These are phyloP conservation scores for Candida xyloterini DNA, from an alignment of 805 yeast species.

Conservation along the genomic window DNA sequence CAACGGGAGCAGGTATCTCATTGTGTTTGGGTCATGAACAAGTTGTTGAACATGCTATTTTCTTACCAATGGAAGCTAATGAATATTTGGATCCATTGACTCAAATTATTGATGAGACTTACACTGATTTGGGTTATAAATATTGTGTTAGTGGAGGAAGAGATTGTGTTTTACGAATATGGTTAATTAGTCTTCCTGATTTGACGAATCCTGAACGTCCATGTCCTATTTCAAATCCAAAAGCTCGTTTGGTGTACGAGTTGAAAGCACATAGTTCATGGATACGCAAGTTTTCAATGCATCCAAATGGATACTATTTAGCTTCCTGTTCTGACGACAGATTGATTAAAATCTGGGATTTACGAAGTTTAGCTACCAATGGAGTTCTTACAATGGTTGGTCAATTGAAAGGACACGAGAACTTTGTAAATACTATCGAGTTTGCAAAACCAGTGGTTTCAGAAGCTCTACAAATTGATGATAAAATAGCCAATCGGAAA, in stretches of 20 bases:
- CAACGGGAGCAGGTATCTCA: constrained; percentile 65
- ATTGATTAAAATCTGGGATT: constrained; percentile 75
- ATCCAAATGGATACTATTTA: constrained; percentile 71
- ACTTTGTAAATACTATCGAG: constrained; percentile 63
- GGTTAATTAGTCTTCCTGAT: constrained; percentile 73
- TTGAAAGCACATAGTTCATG: constrained; percentile 80
- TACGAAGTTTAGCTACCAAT: constrained; percentile 30
- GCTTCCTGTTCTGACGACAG: constrained; percentile 80
- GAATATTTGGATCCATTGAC: constrained; percentile 45
- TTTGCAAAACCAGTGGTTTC: constrained; percentile 49
- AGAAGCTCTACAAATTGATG: constrained; percentile 13
- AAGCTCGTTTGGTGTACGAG: constrained; percentile 56
- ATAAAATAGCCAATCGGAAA: constrained; percentile 27
- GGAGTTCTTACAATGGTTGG: constrained; percentile 25
- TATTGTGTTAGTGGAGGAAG: constrained; percentile 78
- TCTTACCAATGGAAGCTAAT: constrained; percentile 57
- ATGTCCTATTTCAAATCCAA: constrained; percentile 52
- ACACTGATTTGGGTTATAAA: constrained; percentile 51
- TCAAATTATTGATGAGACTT: constrained; percentile 23
- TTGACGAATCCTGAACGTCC: constrained; percentile 40
- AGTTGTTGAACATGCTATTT: constrained; percentile 71
- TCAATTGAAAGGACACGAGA: constrained; percentile 62
- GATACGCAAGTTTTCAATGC: constrained; percentile 69
- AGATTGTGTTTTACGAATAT: constrained; percentile 68
- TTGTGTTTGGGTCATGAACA: constrained; percentile 75